Evolutionary conservation across 306 rosid genomes (phyloP).

Genomic region (Vigna unguiculata): DNA sequence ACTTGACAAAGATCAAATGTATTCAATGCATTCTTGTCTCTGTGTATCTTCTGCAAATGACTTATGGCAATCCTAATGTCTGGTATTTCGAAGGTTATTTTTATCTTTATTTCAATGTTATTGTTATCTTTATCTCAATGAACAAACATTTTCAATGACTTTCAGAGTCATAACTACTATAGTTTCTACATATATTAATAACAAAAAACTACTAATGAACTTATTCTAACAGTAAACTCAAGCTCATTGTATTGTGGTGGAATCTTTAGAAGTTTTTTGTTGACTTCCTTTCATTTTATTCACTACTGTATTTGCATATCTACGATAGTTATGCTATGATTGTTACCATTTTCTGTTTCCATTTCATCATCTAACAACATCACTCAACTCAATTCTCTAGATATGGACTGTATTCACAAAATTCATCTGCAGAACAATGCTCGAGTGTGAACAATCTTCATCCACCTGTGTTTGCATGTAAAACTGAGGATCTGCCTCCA

Average conservation of each 20-base stretch:
- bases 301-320: not conserved
- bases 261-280: not conserved
- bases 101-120: not conserved
- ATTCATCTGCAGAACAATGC: constrained; percentile 45
- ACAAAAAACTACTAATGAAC: too few relatives aligned
- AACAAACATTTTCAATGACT: too few relatives aligned
- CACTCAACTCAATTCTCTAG: constrained; percentile 36
- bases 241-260: too few relatives aligned
- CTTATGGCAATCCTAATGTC: too few relatives aligned
- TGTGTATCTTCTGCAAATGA: not conserved
- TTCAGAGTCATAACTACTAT: too few relatives aligned
- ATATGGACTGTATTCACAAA: constrained; percentile 29
- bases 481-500: constrained; percentile 29
- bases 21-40: not conserved
- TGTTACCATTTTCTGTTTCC: not conserved
- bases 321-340: not conserved
- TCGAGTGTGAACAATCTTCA: constrained; percentile 39
- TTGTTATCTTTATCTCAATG: too few relatives aligned
- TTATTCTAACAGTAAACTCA: too few relatives aligned
- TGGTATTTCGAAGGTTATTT: not conserved
- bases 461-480: constrained; percentile 22
- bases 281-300: not conserved
- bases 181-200: too few relatives aligned
- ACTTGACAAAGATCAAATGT: not conserved
- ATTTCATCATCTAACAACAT: not conserved